A percentile compares a stretch with the other conserved stretches of the same genome.
Evolutionary conservation across 176 grass and related monocot species (phyloP).

Genomic region (Oryza officinalis): DNA sequence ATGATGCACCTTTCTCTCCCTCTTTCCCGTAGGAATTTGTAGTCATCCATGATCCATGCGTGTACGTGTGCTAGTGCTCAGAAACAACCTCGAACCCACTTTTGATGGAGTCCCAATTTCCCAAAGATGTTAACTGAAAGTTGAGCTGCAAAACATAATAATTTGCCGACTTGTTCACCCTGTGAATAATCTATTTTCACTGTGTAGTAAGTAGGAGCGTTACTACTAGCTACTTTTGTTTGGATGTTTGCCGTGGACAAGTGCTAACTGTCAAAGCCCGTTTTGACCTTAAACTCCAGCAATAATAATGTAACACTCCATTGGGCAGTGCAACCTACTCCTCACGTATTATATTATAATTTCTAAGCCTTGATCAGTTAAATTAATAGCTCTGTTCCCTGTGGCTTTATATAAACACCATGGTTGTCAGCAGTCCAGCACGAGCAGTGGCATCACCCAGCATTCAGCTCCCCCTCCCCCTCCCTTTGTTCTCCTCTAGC

Average conservation of each 20-base stretch:
- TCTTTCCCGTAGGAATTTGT: constrained; percentile 33
- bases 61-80: constrained; percentile 12
- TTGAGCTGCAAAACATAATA: neutral
- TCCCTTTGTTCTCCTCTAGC: neutral
- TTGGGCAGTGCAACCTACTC: constrained; percentile 58
- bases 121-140: neutral
- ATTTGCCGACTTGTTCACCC: neutral
- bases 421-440: constrained; percentile 14
- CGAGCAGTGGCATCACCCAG: constrained; percentile 11
- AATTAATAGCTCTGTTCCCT: neutral
- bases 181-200: constrained; percentile 2
- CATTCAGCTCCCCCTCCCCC: constrained; percentile 14
- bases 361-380: neutral
- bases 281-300: constrained; percentile 24
- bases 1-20: neutral
- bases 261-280: constrained; percentile 28
- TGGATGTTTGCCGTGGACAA: constrained; percentile 30
- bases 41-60: constrained; percentile 19
- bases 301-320: constrained; percentile 9
- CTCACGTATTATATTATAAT: constrained; percentile 21
- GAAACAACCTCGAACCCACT: neutral
- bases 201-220: neutral
- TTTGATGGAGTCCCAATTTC: constrained; percentile 1
- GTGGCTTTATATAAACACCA: constrained; percentile 48
- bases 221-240: neutral